Evolutionary conservation across 148 eudicot genomes (phyloP).

Genomic region (Drosera capensis): DNA sequence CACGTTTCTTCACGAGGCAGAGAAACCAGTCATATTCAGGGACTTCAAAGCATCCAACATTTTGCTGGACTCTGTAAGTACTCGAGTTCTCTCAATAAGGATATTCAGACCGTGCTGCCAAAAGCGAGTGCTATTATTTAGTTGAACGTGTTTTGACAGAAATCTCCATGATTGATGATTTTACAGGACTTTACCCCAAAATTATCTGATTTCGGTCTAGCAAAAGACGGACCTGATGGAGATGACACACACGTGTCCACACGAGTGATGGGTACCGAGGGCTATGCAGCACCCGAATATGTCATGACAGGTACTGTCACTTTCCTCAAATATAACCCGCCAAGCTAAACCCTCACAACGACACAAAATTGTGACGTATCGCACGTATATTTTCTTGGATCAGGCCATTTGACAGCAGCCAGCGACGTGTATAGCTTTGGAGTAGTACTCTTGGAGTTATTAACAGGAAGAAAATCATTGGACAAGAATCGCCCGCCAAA

Average conservation of each 20-base stretch:
- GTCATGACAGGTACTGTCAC: conserved; percentile 14
- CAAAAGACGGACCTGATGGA: conserved; percentile 14
- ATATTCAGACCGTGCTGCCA: no score
- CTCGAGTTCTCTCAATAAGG: not conserved
- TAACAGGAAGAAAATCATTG: conserved; percentile 40
- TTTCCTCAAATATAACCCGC: no score
- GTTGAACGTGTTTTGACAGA: no score
- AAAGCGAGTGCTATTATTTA: no score
- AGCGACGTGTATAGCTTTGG: conserved; percentile 68
- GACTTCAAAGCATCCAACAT: conserved; percentile 96
- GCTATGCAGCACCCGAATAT: conserved; percentile 17
- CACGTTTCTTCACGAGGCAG: conserved; percentile 80
- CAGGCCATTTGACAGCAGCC: conserved; percentile 48
- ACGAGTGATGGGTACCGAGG: conserved; percentile 14
- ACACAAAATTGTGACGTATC: not conserved
- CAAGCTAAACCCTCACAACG: not conserved
- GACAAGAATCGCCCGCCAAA: conserved; percentile 31
- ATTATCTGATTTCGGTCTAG: conserved; percentile 16
- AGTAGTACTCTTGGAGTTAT: conserved; percentile 40
- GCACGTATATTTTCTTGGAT: not conserved
- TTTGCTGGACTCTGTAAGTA: conserved; percentile 68
- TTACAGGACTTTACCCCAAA: conserved; percentile 12
- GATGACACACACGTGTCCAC: conserved; percentile 15
- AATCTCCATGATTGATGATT: not conserved
- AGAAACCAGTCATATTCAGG: conserved; percentile 64